Base-by-base conservation (phyloP, 495 filamentous ascomycete genomes). In the Talaromyces borbonicus region DNA sequence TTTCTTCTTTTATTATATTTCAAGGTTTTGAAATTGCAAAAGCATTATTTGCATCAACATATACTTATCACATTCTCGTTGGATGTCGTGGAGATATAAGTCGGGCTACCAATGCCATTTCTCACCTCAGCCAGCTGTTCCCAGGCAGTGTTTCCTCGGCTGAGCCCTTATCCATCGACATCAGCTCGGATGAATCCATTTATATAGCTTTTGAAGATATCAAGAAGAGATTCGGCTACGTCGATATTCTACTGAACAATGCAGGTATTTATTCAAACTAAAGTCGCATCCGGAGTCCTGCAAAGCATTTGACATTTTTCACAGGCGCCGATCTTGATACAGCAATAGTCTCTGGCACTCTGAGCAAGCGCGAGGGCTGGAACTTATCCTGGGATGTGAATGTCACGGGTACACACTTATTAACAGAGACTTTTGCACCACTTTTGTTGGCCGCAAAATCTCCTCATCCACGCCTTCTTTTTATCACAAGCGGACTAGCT, bases 311-410 rank as follows among this genome's bases (percentile, higher is more conserved):
- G n/a, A n/a, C n/a, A n/a, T n/a, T n/a, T n/a, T n/a, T n/a, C n/a
- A n/a, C n/a, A n/a, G n/a, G n/a, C n/a, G n/a, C n/a, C n/a, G n/a
- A n/a, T n/a, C n/a, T n/a, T n/a, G n/a, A n/a, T n/a, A n/a, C n/a
- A n/a, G n/a, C n/a, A n/a, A n/a, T 58, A 59, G 0, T 53, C 57
- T 14, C 56, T 50, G 39, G 59, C 38, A 44, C 66, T 50, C 0
- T 64, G 54, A 43, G 54, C 27, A 40, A 57, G 38, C 63, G 73
- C 26, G 58, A 69, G 43, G 55, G 54, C 35, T 75, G 65, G 59
- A 75, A 71, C 50, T 65, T 71, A 32, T 64, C 73, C 11, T 78
- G 79, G 57, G 71, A 78, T 46, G 63, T 74, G 52, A 79, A 81
- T 55, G 68, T 73, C 1, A 65, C 71, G 23, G 65, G 71, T 14